These are phyloP conservation scores for Cordyceps cicadae DNA, from an alignment of 2,329 filamentous ascomycete species.

Conservation along the genomic window DNA sequence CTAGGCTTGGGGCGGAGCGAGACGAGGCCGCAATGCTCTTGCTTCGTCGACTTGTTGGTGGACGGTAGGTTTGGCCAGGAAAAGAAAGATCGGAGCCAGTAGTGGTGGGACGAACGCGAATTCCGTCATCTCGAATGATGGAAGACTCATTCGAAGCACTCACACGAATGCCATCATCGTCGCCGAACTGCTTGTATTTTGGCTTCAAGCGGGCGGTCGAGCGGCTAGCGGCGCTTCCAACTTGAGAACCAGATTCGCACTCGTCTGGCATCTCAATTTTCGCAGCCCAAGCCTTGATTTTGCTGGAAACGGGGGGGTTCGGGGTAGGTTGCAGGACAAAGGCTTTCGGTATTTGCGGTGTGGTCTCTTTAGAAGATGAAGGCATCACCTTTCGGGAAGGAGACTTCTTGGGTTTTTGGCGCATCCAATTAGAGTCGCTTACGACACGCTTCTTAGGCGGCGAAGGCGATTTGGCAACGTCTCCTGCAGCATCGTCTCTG, in stretches of 20 bases:
- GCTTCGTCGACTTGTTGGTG: conserved; percentile 6
- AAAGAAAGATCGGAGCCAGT: conserved; percentile 17
- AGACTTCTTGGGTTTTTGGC: conserved; percentile 45
- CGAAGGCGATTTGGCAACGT: conserved; percentile 37
- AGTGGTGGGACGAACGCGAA: conserved; percentile 13
- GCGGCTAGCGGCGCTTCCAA: conserved; percentile 21
- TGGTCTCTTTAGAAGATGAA: conserved; percentile 12
- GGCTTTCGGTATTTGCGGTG: conserved; percentile 43
- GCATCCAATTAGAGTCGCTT: conserved; percentile 86
- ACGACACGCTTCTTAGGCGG: conserved; percentile 86
- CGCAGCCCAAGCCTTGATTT: conserved; percentile 55
- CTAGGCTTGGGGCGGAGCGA: neutral
- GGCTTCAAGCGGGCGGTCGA: conserved; percentile 6
- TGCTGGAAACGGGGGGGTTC: conserved; percentile 49
- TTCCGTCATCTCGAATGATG: conserved; percentile 14
- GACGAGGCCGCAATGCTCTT: conserved; percentile 5
- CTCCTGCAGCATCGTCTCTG: conserved; percentile 19
- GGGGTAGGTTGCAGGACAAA: conserved; percentile 45
- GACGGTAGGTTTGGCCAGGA: conserved; percentile 11
- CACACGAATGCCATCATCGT: conserved; percentile 26
- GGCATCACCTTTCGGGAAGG: conserved; percentile 35
- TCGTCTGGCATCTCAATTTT: conserved; percentile 43
- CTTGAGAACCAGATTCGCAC: conserved; percentile 20
- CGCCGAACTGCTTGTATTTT: conserved; percentile 13
- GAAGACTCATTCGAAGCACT: conserved; percentile 13